A percentile compares a stretch with the other conserved stretches of the same genome.
Conservation (phyloP, 139 green algal genomes). For the Eudorina sp. region DNA sequence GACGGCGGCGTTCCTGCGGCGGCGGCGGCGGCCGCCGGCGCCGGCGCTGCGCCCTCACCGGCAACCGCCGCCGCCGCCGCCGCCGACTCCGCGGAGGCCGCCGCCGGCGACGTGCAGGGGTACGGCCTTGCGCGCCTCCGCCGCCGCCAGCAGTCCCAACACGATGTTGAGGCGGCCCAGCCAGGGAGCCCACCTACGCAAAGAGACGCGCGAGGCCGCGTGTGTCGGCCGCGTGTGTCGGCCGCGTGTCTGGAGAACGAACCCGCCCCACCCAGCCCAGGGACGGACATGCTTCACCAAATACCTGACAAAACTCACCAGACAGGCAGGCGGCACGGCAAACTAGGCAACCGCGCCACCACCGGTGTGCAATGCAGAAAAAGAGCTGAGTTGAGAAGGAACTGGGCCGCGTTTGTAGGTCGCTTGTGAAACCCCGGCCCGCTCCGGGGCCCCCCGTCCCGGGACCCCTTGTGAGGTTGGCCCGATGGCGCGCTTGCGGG, state of each 20-base stretch:
- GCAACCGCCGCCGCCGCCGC: background rate
- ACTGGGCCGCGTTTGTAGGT: no score
- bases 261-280: no score
- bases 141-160: constrained; percentile 46
- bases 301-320: no score
- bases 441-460: background rate
- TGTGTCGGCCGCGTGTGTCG: no score
- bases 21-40: background rate
- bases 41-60: background rate
- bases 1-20: no score
- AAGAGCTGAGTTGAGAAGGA: no score
- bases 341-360: no score
- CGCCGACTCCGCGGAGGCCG: background rate
- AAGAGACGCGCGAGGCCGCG: background rate
- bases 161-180: constrained; percentile 57
- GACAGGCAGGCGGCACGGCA: no score
- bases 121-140: constrained; percentile 16
- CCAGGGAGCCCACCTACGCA: constrained; percentile 61
- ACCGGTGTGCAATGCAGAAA: no score
- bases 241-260: no score
- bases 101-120: background rate
- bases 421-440: no score
- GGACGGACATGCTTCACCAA: no score
- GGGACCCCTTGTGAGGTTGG: background rate
- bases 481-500: constrained; percentile 39